phyloP scores from a whole-genome alignment of 148 eudicot species.

The Cornus suecica region DNA sequence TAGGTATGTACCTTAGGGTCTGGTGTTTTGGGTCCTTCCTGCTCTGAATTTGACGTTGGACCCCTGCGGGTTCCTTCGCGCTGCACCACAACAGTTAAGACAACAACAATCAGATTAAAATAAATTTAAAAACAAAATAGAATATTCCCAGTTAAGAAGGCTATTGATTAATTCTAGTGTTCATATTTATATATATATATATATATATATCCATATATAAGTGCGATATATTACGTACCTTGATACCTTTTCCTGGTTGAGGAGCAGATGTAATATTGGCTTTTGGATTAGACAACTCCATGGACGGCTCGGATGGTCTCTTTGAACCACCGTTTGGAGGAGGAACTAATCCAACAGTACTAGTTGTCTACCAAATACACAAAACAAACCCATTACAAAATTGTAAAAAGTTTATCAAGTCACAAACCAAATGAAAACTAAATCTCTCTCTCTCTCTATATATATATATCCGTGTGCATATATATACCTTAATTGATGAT shows the following conservation, averaged over 20 bases:
- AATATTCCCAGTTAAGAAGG: slow-evolving; percentile 19
- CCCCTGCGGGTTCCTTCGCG: slow-evolving; percentile 91
- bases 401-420: not conserved
- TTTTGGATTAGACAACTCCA: slow-evolving; percentile 55
- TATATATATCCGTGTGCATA: no score
- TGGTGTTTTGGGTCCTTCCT: slow-evolving; percentile 76
- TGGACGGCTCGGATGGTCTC: slow-evolving; percentile 49
- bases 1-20: slow-evolving; percentile 70
- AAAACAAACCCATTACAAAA: not conserved
- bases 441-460: no score
- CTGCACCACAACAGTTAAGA: slow-evolving; percentile 34
- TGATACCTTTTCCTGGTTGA: slow-evolving; percentile 58
- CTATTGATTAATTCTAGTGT: not conserved
- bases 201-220: not conserved
- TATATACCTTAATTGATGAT: slow-evolving; percentile 52
- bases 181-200: not conserved
- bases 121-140: not conserved
- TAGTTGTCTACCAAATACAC: slow-evolving; percentile 46
- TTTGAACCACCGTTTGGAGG: slow-evolving; percentile 38
- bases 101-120: not conserved
- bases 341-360: slow-evolving; percentile 42
- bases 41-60: slow-evolving; percentile 66
- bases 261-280: slow-evolving; percentile 22
- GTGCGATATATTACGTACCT: slow-evolving; percentile 48
- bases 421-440: no score